A percentile compares a stretch with the other conserved stretches of the same genome.
Conservation (phyloP, 2,329 filamentous ascomycete genomes). For the Xylariaceae sp. region DNA sequence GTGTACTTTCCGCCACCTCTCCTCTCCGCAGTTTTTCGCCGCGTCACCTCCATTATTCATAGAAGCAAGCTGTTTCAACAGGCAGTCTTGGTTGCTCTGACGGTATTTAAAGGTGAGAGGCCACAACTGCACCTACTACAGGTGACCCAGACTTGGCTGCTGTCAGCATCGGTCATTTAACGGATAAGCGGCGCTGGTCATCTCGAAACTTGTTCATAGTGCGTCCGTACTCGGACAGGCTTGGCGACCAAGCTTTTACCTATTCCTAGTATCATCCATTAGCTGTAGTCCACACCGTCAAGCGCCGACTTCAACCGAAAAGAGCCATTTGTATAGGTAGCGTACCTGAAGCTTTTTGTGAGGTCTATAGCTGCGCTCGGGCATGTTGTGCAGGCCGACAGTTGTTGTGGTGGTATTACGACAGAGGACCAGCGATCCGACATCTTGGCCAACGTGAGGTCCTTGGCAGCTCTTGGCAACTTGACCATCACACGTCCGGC, state of each 20-base stretch:
- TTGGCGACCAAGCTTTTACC: no score
- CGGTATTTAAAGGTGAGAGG: not conserved
- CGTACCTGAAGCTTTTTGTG: no score
- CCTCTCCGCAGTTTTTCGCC: not conserved
- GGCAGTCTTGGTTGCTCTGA: not conserved
- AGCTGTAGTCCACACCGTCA: no score
- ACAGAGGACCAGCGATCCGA: no score
- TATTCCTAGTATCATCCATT: no score
- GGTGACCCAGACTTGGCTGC: not conserved
- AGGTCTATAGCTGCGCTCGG: no score
- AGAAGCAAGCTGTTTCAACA: not conserved
- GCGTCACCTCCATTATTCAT: not conserved
- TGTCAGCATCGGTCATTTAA: not conserved
- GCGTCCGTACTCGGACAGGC: no score
- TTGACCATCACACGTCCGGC: constrained; percentile 18
- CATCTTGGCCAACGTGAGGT: constrained; percentile 37
- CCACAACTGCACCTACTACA: not conserved
- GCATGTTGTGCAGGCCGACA: no score
- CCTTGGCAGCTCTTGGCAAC: constrained; percentile 33
- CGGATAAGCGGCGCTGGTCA: not conserved
- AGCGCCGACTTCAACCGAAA: no score
- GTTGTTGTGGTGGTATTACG: no score
- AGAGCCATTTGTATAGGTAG: no score
- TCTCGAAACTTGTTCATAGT: no score
- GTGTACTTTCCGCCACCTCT: not conserved